These are phyloP conservation scores for Thermothielavioides terrestris DNA, from an alignment of 495 filamentous ascomycete species.

Conservation along the genomic window DNA sequence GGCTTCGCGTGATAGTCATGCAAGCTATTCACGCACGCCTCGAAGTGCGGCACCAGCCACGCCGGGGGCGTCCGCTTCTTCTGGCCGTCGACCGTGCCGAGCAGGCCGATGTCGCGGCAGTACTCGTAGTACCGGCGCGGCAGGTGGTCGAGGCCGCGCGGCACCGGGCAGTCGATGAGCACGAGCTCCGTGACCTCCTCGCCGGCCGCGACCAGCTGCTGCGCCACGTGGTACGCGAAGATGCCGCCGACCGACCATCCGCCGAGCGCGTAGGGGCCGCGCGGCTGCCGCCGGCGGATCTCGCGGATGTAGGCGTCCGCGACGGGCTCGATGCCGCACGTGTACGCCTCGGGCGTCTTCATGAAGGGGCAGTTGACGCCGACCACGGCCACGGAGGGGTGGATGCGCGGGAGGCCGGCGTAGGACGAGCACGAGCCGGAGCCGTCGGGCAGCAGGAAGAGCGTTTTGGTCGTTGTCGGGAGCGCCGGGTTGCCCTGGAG, in stretches of 20 bases:
- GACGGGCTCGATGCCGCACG: slow-evolving; percentile 25
- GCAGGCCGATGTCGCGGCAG: slow-evolving; percentile 52
- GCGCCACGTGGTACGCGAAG: slow-evolving; percentile 60
- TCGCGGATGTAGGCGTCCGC: slow-evolving; percentile 36
- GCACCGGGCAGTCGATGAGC: slow-evolving; percentile 62
- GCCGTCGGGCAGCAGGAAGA: slow-evolving; percentile 59
- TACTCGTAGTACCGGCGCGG: slow-evolving; percentile 36
- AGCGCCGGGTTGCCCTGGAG: slow-evolving; percentile 51
- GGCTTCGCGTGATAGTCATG: too few relatives aligned
- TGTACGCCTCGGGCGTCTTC: slow-evolving; percentile 30
- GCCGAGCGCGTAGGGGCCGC: slow-evolving; percentile 51
- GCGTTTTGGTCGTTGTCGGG: slow-evolving; percentile 37
- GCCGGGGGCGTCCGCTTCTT: not conserved
- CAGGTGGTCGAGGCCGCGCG: slow-evolving; percentile 36
- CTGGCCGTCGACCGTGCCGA: slow-evolving; percentile 51
- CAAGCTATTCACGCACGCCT: not conserved
- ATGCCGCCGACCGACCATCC: slow-evolving; percentile 75
- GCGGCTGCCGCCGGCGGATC: slow-evolving; percentile 43
- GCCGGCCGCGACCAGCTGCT: slow-evolving; percentile 47
- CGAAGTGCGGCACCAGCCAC: not conserved
- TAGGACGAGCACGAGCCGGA: slow-evolving; percentile 51
- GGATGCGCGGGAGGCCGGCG: slow-evolving; percentile 26
- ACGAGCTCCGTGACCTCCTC: slow-evolving; percentile 57
- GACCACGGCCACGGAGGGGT: slow-evolving; percentile 31
- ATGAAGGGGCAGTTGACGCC: slow-evolving; percentile 49